These are phyloP conservation scores for Fusarium mexicanum DNA, from an alignment of 2,329 filamentous ascomycete species.

Conservation along the genomic window DNA sequence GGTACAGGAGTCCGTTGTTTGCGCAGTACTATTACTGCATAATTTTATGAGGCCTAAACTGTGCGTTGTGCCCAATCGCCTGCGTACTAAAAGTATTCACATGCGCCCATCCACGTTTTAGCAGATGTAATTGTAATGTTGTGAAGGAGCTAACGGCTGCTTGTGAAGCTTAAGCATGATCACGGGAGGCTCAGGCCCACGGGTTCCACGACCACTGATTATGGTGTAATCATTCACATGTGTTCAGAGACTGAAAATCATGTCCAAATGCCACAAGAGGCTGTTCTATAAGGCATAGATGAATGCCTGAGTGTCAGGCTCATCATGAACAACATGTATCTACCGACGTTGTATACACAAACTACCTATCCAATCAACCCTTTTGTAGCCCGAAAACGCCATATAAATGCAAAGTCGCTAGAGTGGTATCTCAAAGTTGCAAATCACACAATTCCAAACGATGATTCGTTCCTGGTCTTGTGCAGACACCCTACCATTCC, in stretches of 20 bases:
- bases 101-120: neutral
- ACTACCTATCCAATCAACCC: neutral
- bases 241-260: conserved; percentile 5
- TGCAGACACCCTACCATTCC: conserved; percentile 53
- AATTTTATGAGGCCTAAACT: conserved; percentile 4
- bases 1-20: neutral
- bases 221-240: neutral
- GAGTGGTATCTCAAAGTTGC: conserved; percentile 38
- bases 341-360: conserved; percentile 1
- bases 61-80: neutral
- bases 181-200: conserved; percentile 5
- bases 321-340: neutral
- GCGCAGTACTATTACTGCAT: neutral
- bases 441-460: conserved; percentile 12
- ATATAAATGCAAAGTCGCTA: conserved; percentile 23
- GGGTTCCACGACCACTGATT: conserved; percentile 8
- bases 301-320: neutral
- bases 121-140: neutral
- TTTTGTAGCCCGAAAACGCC: conserved; percentile 4
- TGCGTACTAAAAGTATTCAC: neutral
- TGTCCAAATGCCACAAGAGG: neutral
- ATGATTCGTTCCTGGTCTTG: neutral
- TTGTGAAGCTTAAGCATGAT: conserved; percentile 1
- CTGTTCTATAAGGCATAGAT: neutral
- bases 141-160: neutral